Evolutionary conservation across 345 rosid species (phyloP).

Genomic region (Geranium brycei): DNA sequence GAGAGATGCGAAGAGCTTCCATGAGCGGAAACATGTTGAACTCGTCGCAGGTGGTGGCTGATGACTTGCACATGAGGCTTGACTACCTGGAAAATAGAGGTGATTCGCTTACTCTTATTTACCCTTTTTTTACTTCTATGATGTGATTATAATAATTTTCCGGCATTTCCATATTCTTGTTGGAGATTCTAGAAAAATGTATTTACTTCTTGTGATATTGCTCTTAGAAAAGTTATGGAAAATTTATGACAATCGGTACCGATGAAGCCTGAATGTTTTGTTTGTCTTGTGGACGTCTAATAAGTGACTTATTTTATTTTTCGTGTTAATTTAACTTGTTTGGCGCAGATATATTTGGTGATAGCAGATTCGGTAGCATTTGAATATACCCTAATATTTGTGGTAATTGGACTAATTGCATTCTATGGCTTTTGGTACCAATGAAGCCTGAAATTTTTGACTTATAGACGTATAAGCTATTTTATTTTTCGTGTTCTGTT

Average conservation of each 20-base stretch:
- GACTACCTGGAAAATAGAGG: conserved; percentile 37
- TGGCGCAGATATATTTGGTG: neutral
- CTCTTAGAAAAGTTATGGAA: too few species aligned
- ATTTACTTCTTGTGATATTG: too few species aligned
- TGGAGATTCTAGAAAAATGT: too few species aligned
- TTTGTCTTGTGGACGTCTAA: neutral
- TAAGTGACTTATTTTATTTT: neutral
- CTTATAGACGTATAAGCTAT: too few species aligned
- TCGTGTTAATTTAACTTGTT: neutral
- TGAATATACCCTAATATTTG: neutral
- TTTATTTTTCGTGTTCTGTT: too few species aligned
- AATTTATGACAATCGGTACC: too few species aligned
- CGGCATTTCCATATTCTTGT: too few species aligned
- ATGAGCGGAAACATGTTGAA: conserved; percentile 5
- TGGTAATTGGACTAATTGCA: neutral
- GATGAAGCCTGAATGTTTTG: too few species aligned
- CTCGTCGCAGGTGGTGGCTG: conserved; percentile 8
- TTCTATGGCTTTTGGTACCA: too few species aligned
- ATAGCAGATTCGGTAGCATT: neutral
- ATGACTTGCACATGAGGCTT: conserved; percentile 23
- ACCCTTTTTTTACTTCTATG: too few species aligned
- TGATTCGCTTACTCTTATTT: conserved; percentile 4
- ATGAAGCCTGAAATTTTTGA: too few species aligned
- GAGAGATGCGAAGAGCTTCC: conserved; percentile 16
- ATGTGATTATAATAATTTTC: too few species aligned